Evolutionary conservation across 2,329 filamentous ascomycete species (phyloP), one percentile per base, ranked within the genome.

Genomic region (Aspergillus neoniger): DNA sequence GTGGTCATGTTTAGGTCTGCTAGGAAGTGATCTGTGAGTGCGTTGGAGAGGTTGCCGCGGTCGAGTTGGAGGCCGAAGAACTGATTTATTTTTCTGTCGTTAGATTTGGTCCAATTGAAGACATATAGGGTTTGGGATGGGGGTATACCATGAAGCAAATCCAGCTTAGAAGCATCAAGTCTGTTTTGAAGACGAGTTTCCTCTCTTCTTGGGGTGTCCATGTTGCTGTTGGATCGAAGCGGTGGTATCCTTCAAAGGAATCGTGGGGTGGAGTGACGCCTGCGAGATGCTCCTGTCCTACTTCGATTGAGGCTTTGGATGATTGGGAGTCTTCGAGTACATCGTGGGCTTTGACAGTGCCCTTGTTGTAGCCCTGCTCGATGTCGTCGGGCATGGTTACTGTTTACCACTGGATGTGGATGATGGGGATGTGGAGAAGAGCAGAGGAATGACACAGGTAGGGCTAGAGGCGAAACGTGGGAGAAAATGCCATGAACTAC

Each of bases 131-230:
- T 17, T 15, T 4, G 23, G 4, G 19, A 28, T 5, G 17, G 9
- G 5, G 1, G 50, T 61, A 50, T 52, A 72, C 69, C 61, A 69
- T 66, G 19, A 65, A 43, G 52, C 71, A 72, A 12, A 73, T 50
- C 60, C 64, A 63, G 15, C 48, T 59, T 41, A 70, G 48, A n/a
- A 70, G 39, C 52, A 63, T 58, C 28, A 61, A 9, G 39, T 66
- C 70, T 36, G 81, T 80, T 74, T 80, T 83, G 39, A 79, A 70
- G 9, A 83, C 74, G 4, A 83, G 67, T 25, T 67, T 72, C 59
- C 74, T 76, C 69, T 84, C 82, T 63, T 84, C 82, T 52, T 78
- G 73, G 2, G 41, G 58, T 2, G 67, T 69, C 70, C 70, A 72
- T 12, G 65, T 58, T 1, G 65, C 68, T 8, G 62, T 65, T 14